These are phyloP conservation scores for Cystobasidium ongulense DNA, from an alignment of 768 basidiomycete species.

Conservation along the genomic window DNA sequence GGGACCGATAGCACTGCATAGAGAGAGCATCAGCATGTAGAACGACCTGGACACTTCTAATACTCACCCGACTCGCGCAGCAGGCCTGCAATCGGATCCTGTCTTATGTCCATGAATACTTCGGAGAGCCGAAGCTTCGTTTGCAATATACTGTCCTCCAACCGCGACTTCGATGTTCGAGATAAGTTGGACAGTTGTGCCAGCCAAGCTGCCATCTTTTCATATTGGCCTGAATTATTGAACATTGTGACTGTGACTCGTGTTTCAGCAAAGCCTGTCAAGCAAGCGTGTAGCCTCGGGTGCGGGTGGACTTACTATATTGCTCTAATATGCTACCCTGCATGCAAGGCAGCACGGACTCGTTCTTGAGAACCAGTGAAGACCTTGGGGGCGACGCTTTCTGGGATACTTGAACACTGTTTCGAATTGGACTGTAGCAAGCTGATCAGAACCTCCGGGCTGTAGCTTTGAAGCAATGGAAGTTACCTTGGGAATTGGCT, in stretches of 20 bases:
- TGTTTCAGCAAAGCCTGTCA: constrained; percentile 45
- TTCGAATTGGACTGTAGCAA: neutral
- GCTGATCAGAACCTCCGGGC: too few species aligned
- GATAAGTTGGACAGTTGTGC: neutral
- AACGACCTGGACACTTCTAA: neutral
- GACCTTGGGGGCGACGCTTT: constrained; percentile 44
- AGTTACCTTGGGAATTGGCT: neutral
- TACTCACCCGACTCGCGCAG: constrained; percentile 77
- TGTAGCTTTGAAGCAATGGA: too few species aligned
- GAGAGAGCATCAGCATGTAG: neutral
- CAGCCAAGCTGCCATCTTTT: neutral
- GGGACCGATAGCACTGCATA: constrained; percentile 49
- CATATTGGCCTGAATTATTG: neutral
- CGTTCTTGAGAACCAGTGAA: constrained; percentile 54
- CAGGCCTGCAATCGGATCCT: constrained; percentile 83
- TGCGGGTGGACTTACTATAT: constrained; percentile 51
- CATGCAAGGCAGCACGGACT: constrained; percentile 57
- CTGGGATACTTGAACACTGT: neutral
- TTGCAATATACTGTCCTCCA: constrained; percentile 40
- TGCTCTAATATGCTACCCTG: constrained; percentile 52
- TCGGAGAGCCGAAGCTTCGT: constrained; percentile 70
- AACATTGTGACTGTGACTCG: constrained; percentile 50
- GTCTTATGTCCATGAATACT: constrained; percentile 66
- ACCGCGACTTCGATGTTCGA: neutral
- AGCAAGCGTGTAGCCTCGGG: neutral